A percentile compares a stretch with the other conserved stretches of the same genome.
Evolutionary conservation across 2,329 filamentous ascomycete species (phyloP).

Genomic region (Bipolaris sorokiniana): DNA sequence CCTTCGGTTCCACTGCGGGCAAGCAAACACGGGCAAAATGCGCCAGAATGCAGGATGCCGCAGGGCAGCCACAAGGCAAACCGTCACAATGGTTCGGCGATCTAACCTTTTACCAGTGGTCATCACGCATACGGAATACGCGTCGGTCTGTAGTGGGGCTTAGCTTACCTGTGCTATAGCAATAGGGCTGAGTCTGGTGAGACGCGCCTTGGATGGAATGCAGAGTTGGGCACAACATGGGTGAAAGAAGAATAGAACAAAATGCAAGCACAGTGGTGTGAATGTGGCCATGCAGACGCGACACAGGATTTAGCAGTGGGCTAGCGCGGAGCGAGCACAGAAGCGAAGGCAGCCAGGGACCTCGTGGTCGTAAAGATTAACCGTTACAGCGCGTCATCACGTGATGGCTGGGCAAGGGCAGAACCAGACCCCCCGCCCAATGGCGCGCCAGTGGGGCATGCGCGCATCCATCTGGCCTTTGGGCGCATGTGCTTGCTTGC

Average conservation of each 20-base stretch:
- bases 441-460: conserved; percentile 5
- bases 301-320: neutral
- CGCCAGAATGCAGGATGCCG: conserved; percentile 11
- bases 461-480: conserved; percentile 15
- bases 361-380: neutral
- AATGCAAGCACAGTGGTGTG: neutral
- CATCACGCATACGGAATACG: conserved; percentile 25
- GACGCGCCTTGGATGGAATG: conserved; percentile 5
- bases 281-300: conserved; percentile 4
- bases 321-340: neutral
- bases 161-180: conserved; percentile 12
- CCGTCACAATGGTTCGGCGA: conserved; percentile 30
- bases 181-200: neutral
- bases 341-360: neutral
- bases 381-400: conserved; percentile 6
- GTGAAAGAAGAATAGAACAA: neutral
- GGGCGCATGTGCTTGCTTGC: conserved; percentile 10
- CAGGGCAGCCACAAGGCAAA: conserved; percentile 20
- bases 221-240: conserved; percentile 5
- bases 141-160: neutral
- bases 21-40: conserved; percentile 11
- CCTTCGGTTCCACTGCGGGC: conserved; percentile 9
- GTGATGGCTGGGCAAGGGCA: conserved; percentile 1
- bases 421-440: neutral
- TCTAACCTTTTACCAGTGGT: conserved; percentile 47